phyloP scores from a whole-genome alignment of 2,329 filamentous ascomycete genomes.

The Cordyceps pruinosa region DNA sequence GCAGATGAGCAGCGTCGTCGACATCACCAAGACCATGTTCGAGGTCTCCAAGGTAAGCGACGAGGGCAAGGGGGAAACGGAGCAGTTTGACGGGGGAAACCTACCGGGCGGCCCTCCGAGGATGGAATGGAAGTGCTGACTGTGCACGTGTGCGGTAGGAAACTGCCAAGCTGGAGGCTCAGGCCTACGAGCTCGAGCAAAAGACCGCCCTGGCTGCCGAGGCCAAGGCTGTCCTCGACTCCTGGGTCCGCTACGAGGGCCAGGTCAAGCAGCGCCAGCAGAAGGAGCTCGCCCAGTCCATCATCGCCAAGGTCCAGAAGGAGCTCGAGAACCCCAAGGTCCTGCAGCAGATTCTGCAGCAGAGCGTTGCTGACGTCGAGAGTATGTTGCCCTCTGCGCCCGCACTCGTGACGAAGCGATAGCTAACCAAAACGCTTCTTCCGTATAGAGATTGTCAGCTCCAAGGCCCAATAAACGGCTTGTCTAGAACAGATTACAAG shows the following conservation, averaged over 20 bases:
- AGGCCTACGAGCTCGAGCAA: slow-evolving; percentile 97
- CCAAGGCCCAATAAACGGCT: slow-evolving; percentile 55
- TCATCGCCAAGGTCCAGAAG: slow-evolving; percentile 98
- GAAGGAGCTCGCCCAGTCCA: slow-evolving; percentile 82
- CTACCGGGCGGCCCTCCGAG: no score
- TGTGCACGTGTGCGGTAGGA: slow-evolving; percentile 50
- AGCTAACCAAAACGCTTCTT: slow-evolving; percentile 27
- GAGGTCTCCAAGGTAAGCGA: slow-evolving; percentile 86
- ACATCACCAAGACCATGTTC: slow-evolving; percentile 95
- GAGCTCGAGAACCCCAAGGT: slow-evolving; percentile 97
- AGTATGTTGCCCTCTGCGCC: slow-evolving; percentile 48
- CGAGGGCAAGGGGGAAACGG: background rate
- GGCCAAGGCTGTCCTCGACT: slow-evolving; percentile 93
- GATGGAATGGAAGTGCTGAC: slow-evolving; percentile 16
- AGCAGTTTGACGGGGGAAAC: background rate
- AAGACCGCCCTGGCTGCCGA: slow-evolving; percentile 84
- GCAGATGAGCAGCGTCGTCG: slow-evolving; percentile 89
- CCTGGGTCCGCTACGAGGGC: slow-evolving; percentile 96
- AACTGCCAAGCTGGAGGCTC: slow-evolving; percentile 89
- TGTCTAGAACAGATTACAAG: slow-evolving; percentile 31
- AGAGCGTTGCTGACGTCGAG: slow-evolving; percentile 94
- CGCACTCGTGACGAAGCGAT: background rate
- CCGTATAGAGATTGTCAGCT: slow-evolving; percentile 50
- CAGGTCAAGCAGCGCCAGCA: slow-evolving; percentile 99
- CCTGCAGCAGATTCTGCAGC: slow-evolving; percentile 94